Conservation (phyloP, 2,329 filamentous ascomycete genomes). For the Penicillium glabrum region DNA sequence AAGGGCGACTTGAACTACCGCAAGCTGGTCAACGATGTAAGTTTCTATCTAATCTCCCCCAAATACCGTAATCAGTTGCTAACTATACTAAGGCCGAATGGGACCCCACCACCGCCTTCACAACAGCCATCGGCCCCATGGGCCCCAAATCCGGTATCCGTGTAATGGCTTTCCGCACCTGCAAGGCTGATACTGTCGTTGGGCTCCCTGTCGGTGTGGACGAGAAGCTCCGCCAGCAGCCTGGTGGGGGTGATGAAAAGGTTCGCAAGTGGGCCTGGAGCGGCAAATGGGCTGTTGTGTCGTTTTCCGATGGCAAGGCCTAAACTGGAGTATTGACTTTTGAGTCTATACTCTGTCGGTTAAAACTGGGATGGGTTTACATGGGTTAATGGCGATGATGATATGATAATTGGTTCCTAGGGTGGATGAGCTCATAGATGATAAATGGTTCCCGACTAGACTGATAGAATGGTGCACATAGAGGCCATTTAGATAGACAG, state of each 20-base stretch:
- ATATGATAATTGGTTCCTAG: neutral
- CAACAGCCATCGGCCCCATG: slow-evolving; percentile 79
- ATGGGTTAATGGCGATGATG: neutral
- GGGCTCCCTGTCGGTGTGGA: slow-evolving; percentile 80
- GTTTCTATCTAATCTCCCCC: slow-evolving; percentile 26
- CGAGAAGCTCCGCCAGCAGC: slow-evolving; percentile 69
- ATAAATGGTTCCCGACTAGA: neutral
- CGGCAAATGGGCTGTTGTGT: slow-evolving; percentile 95
- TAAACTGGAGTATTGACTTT: slow-evolving; percentile 11
- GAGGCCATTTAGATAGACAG: neutral
- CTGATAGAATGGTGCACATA: neutral
- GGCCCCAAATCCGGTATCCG: slow-evolving; percentile 80
- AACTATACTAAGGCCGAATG: slow-evolving; percentile 62
- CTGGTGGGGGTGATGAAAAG: slow-evolving; percentile 68
- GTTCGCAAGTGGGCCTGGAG: slow-evolving; percentile 89
- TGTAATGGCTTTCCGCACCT: slow-evolving; percentile 82
- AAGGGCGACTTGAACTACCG: slow-evolving; percentile 98
- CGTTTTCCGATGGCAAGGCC: slow-evolving; percentile 70
- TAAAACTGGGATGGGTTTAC: neutral
- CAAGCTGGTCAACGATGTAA: slow-evolving; percentile 85
- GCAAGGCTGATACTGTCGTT: slow-evolving; percentile 95
- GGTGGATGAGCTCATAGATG: neutral
- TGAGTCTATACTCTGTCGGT: neutral
- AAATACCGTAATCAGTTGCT: slow-evolving; percentile 6
- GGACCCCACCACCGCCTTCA: slow-evolving; percentile 85